Evolutionary conservation across 2,329 filamentous ascomycete species (phyloP).

Genomic region (Beauveria sp.): DNA sequence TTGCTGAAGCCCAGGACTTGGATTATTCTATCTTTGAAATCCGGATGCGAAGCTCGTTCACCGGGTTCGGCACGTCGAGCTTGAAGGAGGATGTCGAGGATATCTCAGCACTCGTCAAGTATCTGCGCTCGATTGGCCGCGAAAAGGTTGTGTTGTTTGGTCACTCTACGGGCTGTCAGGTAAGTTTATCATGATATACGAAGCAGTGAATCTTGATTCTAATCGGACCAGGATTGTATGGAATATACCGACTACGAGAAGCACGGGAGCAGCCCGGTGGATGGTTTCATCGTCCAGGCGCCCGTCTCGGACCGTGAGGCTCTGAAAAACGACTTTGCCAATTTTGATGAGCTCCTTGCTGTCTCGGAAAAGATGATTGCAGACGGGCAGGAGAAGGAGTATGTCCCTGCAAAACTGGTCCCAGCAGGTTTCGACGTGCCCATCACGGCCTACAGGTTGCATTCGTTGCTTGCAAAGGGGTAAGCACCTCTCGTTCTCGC

Average conservation of each 20-base stretch:
- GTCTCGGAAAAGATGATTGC: slow-evolving; percentile 48
- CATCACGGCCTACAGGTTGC: slow-evolving; percentile 45
- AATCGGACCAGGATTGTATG: slow-evolving; percentile 39
- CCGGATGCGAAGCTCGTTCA: slow-evolving; percentile 47
- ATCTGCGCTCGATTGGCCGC: slow-evolving; percentile 43
- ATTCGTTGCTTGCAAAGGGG: slow-evolving; percentile 43
- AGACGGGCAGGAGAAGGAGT: slow-evolving; percentile 44
- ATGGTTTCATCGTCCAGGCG: slow-evolving; percentile 74
- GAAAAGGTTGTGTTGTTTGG: slow-evolving; percentile 48
- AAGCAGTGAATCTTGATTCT: background rate
- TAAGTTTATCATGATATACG: slow-evolving; percentile 18
- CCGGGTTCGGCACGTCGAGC: slow-evolving; percentile 42
- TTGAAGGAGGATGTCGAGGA: slow-evolving; percentile 47
- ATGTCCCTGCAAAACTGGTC: slow-evolving; percentile 42
- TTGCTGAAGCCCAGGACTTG: slow-evolving; percentile 31
- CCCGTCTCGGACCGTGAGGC: slow-evolving; percentile 72
- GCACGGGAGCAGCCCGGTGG: slow-evolving; percentile 44
- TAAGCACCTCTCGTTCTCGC: slow-evolving; percentile 24
- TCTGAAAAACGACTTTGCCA: slow-evolving; percentile 37
- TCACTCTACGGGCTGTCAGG: slow-evolving; percentile 52
- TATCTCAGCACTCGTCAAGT: slow-evolving; percentile 44
- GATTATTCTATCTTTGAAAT: slow-evolving; percentile 50
- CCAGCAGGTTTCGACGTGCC: slow-evolving; percentile 34
- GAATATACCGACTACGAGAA: slow-evolving; percentile 42
- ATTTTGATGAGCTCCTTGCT: slow-evolving; percentile 38